Percentiles rank a stretch among this genome's conserved stretches.
phyloP scores from a whole-genome alignment of 169 alveolate species.

The Besnoitia besnoiti region DNA sequence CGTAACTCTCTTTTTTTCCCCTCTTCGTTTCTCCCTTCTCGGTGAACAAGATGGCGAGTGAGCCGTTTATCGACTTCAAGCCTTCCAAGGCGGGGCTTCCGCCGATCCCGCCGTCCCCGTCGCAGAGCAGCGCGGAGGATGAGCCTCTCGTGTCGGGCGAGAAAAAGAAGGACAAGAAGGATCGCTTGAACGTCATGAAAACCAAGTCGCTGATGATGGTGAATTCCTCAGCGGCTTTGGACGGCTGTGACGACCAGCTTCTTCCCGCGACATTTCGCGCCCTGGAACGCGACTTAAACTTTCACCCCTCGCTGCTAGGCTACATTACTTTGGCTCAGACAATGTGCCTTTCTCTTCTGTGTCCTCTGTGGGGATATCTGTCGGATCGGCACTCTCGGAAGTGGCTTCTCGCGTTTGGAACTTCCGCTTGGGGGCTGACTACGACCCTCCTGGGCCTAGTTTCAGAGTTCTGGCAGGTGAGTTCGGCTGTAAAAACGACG shows the following conservation, averaged over 20 bases:
- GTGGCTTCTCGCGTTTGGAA: slow-evolving; percentile 86
- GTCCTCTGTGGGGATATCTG: slow-evolving; percentile 91
- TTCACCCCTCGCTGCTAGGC: slow-evolving; percentile 85
- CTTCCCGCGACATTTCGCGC: slow-evolving; percentile 90
- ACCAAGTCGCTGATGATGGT: slow-evolving; percentile 77
- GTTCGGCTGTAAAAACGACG: not conserved
- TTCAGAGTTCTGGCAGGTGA: slow-evolving; percentile 77
- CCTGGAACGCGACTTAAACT: slow-evolving; percentile 84
- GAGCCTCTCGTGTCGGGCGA: not conserved
- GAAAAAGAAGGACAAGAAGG: slow-evolving; percentile 27
- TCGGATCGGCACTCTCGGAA: slow-evolving; percentile 86
- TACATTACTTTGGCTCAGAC: slow-evolving; percentile 85
- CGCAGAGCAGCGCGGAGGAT: slow-evolving; percentile 54
- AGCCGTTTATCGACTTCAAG: slow-evolving; percentile 69
- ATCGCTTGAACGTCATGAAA: slow-evolving; percentile 21
- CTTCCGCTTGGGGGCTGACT: slow-evolving; percentile 86
- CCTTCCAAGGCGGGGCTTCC: slow-evolving; percentile 50
- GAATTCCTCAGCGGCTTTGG: slow-evolving; percentile 87
- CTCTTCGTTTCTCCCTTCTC: not conserved
- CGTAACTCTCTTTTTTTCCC: no score
- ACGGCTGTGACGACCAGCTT: slow-evolving; percentile 89
- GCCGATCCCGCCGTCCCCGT: slow-evolving; percentile 51
- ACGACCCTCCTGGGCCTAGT: slow-evolving; percentile 81
- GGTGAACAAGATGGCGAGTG: slow-evolving; percentile 65
- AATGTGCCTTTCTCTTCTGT: slow-evolving; percentile 81